Conservation (phyloP, 1,284 basidiomycete genomes). For the Veloporphyrellus conicus region DNA sequence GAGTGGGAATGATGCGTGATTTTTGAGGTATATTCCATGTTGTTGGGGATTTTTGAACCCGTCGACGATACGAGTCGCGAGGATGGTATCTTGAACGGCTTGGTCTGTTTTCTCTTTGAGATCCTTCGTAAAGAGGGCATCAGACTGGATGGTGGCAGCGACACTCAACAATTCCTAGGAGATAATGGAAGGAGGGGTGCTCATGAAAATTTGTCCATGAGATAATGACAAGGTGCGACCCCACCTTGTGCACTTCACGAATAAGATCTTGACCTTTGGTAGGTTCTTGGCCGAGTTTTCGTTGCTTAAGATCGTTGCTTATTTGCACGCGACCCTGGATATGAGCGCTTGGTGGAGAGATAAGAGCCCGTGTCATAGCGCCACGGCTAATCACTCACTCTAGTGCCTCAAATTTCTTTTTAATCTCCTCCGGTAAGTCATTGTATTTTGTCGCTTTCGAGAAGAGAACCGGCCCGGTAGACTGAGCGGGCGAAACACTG, state of each 20-base stretch:
- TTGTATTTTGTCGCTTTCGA: constrained; percentile 79
- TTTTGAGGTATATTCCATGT: constrained; percentile 63
- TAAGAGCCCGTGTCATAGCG: background rate
- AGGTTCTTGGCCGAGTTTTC: constrained; percentile 71
- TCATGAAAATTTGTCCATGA: background rate
- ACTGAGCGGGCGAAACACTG: constrained; percentile 28
- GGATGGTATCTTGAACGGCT: constrained; percentile 71
- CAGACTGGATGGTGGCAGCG: constrained; percentile 61
- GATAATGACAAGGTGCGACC: background rate
- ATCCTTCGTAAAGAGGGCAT: constrained; percentile 62
- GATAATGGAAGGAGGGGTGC: background rate
- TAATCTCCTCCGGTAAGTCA: constrained; percentile 69
- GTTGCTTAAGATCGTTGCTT: constrained; percentile 69
- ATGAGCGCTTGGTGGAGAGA: constrained; percentile 45
- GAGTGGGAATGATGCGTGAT: constrained; percentile 74
- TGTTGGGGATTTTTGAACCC: constrained; percentile 70
- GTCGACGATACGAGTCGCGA: constrained; percentile 68
- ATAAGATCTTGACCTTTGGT: constrained; percentile 67
- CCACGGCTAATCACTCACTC: constrained; percentile 46
- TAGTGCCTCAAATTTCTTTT: constrained; percentile 61
- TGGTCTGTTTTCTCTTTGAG: constrained; percentile 70
- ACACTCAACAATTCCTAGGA: constrained; percentile 57
- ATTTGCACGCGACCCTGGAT: constrained; percentile 77
- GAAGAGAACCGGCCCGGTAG: constrained; percentile 47
- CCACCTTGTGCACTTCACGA: constrained; percentile 60